phyloP scores from a whole-genome alignment of 2,329 filamentous ascomycete genomes.

The Trichoderma polysporum region DNA sequence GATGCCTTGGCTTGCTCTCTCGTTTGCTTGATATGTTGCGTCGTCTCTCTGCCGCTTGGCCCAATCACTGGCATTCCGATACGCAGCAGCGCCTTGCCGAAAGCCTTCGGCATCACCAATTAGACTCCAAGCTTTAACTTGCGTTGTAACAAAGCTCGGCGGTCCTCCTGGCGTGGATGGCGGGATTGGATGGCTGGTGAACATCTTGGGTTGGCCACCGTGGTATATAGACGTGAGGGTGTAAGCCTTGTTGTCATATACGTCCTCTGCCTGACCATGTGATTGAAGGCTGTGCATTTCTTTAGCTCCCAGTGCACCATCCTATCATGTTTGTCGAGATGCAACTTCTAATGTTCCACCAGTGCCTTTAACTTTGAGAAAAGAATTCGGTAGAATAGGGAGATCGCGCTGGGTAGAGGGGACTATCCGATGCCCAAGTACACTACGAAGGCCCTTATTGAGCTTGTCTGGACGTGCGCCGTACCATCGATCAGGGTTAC shows the following conservation, averaged over 20 bases:
- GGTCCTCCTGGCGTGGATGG: neutral
- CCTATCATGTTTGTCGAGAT: too few species aligned
- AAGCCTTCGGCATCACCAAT: conserved; percentile 33
- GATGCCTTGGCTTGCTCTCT: neutral
- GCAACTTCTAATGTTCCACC: too few species aligned
- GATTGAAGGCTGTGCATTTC: too few species aligned
- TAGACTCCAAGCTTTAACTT: conserved; percentile 31
- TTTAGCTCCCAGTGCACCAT: too few species aligned
- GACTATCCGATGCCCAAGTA: too few species aligned
- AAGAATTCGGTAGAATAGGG: too few species aligned
- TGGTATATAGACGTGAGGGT: conserved; percentile 41
- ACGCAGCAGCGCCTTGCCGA: conserved; percentile 36
- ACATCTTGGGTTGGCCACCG: conserved; percentile 35
- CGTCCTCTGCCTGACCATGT: too few species aligned
- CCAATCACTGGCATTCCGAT: conserved; percentile 42
- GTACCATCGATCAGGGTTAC: too few species aligned
- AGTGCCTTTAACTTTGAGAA: too few species aligned
- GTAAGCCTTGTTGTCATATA: conserved; percentile 25
- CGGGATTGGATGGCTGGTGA: neutral
- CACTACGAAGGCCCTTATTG: too few species aligned
- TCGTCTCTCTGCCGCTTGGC: conserved; percentile 39
- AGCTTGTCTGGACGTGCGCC: too few species aligned
- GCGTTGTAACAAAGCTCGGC: conserved; percentile 42
- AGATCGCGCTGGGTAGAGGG: too few species aligned
- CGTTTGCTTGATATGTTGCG: conserved; percentile 35